Evolutionary conservation across 371 early-diverging fungal genomes (phyloP), one percentile per base, ranked within the genome.

Genomic region (Syncephalastrum monosporum): DNA sequence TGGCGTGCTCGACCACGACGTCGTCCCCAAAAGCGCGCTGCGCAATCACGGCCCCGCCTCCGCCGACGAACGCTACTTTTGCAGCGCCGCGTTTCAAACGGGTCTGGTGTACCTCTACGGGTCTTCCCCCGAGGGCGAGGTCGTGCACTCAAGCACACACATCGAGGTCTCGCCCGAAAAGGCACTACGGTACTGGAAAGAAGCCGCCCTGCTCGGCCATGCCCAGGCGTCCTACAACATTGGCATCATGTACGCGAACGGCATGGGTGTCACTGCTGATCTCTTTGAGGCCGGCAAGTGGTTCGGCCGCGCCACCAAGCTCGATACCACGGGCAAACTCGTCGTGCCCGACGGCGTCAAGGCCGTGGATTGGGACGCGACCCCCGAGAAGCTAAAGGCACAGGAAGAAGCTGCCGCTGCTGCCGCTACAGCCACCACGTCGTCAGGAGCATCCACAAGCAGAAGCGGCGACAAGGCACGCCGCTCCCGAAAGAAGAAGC

Each of bases 161-260:
- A 74, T 79, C 1, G 64, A 71, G 10, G 67, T 64, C 1, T 67
- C 75, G 58, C 71, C 79, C 27, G 52, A 60, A 8, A 56, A 75
- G 42, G 79, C 76, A n/a, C 53, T 76, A 16, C 62, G 75, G 15
- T 79, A 79, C 47, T 79, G 79, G 79, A 71, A 74, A 47, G 74
- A 75, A 42, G 74, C 76, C 16, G 72, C 72, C 12, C 43, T 76
- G 45, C 56, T 79, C 29, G 79, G 79, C 8, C 74, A 79, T 49
- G 79, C 79, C 1, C 76, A 79, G 54, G 73, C 79, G 6, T 75
- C 72, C 19, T 79, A 64, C 42, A 79, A 79, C 44, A 69, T 79
- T 38, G 79, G 72, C 50, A 75, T 79, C 42, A 60, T 75, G 53
- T 72, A 65, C 52, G 72, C 72, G 2, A 79, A 79, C 50, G 74